Evolutionary conservation across 441 rosid genomes (phyloP), one percentile per base, ranked within the genome.

Genomic region (Viola pubescens): DNA sequence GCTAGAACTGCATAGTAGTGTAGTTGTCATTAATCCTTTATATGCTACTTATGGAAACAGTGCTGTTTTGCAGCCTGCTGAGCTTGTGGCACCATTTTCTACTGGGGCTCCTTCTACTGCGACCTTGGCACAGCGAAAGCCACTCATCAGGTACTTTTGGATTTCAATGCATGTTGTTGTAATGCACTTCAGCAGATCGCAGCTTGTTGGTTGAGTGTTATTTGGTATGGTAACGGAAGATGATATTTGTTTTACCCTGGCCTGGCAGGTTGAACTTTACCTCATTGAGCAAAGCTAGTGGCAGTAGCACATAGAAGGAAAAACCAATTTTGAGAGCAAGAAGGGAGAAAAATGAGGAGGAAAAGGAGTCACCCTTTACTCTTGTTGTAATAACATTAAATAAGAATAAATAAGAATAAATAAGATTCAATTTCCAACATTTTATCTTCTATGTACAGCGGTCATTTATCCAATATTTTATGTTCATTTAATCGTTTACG

Each of bases 201-300:
- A 43, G 9, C 4, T 39, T 40, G 10, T 2, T 13, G 2, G 8
- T 45, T 19, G 34, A 6, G 9, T 3, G 46, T 10, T 9, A 9
- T 49, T 51, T 37, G 9, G 9, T 7, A 37, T 10, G 48, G 12
- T 13, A 14, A 6, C 13, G 51, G 46, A 34, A 12, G 11, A 7
- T 8, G 2, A 4, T 13, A 3, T 1, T 10, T 38, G 11, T 9
- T 3, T 40, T 48, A 13, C 9, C 59, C n/a, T 54, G 53, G n/a
- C 14, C 53, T 67, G n/a, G 71, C 82, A 92, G 98, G 79, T 70
- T 89, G 79, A 89, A 54, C 75, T 86, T 92, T 65, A 92, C 90
- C 37, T 81, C 96, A 45, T 63, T 81, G 39, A 87, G 83, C 63
- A 92, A 89, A 73, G 80, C 86, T 13, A 77, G 69, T 6, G 85